Percentiles rank a stretch among this genome's conserved stretches.
Evolutionary conservation across 2,329 filamentous ascomycete genomes (phyloP).

Genomic region (Cladosporium sp.): DNA sequence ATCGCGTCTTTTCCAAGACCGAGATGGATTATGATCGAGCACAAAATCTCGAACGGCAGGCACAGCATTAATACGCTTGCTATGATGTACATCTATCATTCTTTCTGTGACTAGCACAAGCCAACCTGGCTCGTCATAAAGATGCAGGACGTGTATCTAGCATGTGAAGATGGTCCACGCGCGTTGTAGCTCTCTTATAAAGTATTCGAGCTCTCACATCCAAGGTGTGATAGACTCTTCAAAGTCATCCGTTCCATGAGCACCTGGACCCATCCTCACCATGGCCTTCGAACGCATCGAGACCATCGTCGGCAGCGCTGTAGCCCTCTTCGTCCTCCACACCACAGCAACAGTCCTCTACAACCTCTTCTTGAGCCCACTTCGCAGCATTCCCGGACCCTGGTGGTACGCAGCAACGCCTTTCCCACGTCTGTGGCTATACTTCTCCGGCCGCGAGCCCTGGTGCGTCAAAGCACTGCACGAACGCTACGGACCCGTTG

Average conservation of each 20-base stretch:
- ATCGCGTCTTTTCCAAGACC: background rate
- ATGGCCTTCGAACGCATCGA: background rate
- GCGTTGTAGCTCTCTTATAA: background rate
- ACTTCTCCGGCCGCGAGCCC: conserved; percentile 18
- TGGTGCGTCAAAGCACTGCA: conserved; percentile 35
- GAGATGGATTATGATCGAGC: background rate
- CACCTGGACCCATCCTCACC: background rate
- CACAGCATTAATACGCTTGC: background rate
- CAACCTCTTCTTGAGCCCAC: conserved; percentile 51
- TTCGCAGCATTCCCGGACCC: conserved; percentile 20
- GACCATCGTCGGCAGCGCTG: background rate
- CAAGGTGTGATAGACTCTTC: background rate
- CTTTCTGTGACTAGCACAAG: background rate
- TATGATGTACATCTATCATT: background rate
- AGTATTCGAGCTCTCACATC: background rate
- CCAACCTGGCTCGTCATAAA: background rate
- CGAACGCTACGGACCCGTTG: conserved; percentile 47
- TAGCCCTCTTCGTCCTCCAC: background rate
- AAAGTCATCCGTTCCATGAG: background rate
- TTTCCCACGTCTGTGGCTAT: conserved; percentile 11
- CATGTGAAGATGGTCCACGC: background rate
- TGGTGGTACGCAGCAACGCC: conserved; percentile 4
- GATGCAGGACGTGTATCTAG: background rate
- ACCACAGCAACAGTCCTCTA: conserved; percentile 39
- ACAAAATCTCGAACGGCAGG: background rate